A percentile compares a stretch with the other conserved stretches of the same genome.
Conservation (phyloP, 139 green algal species). For the Tetraselmis chui region DNA sequence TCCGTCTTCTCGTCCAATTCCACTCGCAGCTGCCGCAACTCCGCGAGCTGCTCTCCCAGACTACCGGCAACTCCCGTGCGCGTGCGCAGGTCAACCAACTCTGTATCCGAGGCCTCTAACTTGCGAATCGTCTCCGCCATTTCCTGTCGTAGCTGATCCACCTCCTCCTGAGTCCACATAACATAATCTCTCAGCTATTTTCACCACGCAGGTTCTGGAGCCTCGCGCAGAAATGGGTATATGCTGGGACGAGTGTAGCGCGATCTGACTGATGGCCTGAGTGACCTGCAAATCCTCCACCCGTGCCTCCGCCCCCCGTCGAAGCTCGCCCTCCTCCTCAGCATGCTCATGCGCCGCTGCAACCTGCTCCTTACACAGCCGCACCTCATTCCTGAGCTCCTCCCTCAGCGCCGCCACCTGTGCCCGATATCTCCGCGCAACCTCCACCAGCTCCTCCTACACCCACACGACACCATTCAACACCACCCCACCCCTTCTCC, state of each 20-base stretch:
- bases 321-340: not conserved
- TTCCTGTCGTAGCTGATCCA: not conserved
- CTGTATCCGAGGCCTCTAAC: not conserved
- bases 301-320: not conserved
- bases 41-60: not conserved
- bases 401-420: not conserved
- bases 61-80: no score
- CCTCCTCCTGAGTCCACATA: not conserved
- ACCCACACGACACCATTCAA: not conserved
- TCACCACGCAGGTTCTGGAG: no score
- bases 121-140: not conserved
- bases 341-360: not conserved
- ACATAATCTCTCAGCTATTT: no score
- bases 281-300: not conserved
- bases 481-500: no score
- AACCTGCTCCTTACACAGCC: not conserved
- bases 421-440: not conserved
- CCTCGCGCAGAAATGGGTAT: no score
- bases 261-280: no score
- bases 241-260: no score
- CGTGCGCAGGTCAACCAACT: not conserved
- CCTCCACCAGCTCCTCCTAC: not conserved
- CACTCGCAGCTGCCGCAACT: not conserved
- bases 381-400: not conserved
- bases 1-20: not conserved